A percentile compares a stretch with the other conserved stretches of the same genome.
Evolutionary conservation across 2,329 filamentous ascomycete species (phyloP).

Genomic region (Epichloe bromicola): DNA sequence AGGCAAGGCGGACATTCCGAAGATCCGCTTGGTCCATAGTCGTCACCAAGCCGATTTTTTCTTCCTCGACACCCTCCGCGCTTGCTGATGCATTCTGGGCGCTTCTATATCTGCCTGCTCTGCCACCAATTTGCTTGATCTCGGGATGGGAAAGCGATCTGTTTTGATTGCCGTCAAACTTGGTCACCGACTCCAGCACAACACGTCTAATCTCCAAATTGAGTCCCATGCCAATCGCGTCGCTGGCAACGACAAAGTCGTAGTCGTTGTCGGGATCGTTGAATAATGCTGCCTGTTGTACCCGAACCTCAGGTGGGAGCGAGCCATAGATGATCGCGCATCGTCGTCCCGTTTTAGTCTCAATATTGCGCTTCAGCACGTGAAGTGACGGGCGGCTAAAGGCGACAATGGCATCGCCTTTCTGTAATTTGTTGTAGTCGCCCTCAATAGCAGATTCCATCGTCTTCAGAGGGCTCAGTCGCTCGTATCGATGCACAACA

Average conservation of each 20-base stretch:
- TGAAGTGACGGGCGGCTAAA: slow-evolving; percentile 80
- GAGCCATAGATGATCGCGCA: slow-evolving; percentile 91
- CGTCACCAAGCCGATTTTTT: slow-evolving; percentile 62
- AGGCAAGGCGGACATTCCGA: slow-evolving; percentile 44
- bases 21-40: slow-evolving; percentile 63
- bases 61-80: slow-evolving; percentile 9
- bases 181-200: slow-evolving; percentile 68
- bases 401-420: slow-evolving; percentile 81
- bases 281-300: slow-evolving; percentile 82
- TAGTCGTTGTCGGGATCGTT: slow-evolving; percentile 95
- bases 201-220: slow-evolving; percentile 88
- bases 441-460: slow-evolving; percentile 50
- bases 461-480: slow-evolving; percentile 64
- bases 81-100: slow-evolving; percentile 25
- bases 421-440: slow-evolving; percentile 54
- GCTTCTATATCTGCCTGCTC: slow-evolving; percentile 75
- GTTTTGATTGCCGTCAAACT: slow-evolving; percentile 50
- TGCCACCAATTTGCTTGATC: slow-evolving; percentile 87
- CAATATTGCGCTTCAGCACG: slow-evolving; percentile 63
- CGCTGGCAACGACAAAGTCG: slow-evolving; percentile 84
- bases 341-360: slow-evolving; percentile 59
- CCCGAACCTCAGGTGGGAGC: slow-evolving; percentile 82
- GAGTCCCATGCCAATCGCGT: slow-evolving; percentile 94
- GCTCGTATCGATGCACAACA: slow-evolving; percentile 68
- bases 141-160: slow-evolving; percentile 57